Evolutionary conservation across 1,284 basidiomycete genomes (phyloP), one percentile per base, ranked within the genome.

Genomic region (Austroboletus olivaceoglutinosus): DNA sequence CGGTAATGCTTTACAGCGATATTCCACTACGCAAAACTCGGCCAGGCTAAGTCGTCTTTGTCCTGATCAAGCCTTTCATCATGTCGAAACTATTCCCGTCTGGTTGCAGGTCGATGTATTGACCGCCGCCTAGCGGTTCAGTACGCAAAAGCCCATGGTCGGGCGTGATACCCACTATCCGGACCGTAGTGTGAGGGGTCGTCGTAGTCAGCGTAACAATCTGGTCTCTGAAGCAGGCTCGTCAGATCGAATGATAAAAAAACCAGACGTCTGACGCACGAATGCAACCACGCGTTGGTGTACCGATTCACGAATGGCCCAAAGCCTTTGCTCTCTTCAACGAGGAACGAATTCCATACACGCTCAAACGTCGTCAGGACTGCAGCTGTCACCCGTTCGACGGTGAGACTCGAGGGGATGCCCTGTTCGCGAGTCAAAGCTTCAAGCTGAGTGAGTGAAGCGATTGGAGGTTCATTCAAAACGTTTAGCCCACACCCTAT

Each of bases 41-140:
- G 39, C 18, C 11, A 22, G 4, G 13, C 43, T 55, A 61, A 49
- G 27, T 61, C 10, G 59, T 58, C 69, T 89, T 91, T 19, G 76
- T 70, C 71, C 78, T 84, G 64, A 99, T 94, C 66, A 99, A 71
- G 27, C 93, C 92, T 47, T 86, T 81, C 85, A 98, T 90, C 64
- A 98, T 78, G 69, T 98, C 96, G 63, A 99, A 98, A 63, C 91
- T 92, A 68, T 99, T 99, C 27, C 95, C 93, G 63, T 98, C 94
- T 3, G 96, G 97, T 69, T 98, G 96, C 21, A 86, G 64, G 61
- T 83, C 81, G 39, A 89, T 79, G 59, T 76, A 85, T 23, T 41
- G 60, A 18, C 64, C 67, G 41, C 65, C 62, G 3, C 49, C 66
- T 54, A 85, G 78, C 1, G 87, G 86, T 11, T 91, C 70, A 3